Conservation (phyloP, 2,329 filamentous ascomycete genomes). For the Scolecobasidium constrictum region DNA sequence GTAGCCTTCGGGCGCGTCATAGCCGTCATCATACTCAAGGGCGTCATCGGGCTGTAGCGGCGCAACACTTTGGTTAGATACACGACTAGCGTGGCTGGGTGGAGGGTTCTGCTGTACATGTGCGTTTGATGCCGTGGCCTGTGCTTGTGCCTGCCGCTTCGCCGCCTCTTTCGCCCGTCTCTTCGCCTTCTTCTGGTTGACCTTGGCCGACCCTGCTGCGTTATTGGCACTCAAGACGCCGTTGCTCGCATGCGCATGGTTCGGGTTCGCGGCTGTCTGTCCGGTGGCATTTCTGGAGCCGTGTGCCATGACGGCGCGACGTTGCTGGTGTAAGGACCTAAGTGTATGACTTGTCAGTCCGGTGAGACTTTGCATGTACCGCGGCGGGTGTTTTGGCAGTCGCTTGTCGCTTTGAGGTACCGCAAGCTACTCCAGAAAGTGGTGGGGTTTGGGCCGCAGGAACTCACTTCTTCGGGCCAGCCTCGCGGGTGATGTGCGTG, state of each 20-base stretch:
- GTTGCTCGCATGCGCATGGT: conserved; percentile 24
- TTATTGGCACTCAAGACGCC: conserved; percentile 19
- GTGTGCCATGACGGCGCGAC: conserved; percentile 21
- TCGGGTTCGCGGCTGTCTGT: conserved; percentile 13
- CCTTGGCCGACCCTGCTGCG: conserved; percentile 18
- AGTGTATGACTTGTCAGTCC: too few relatives aligned
- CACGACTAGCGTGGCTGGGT: conserved; percentile 6
- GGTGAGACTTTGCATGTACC: too few relatives aligned
- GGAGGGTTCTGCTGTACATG: conserved; percentile 19
- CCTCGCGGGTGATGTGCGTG: too few relatives aligned
- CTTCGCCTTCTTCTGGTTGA: conserved; percentile 95
- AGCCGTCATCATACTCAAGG: conserved; percentile 4
- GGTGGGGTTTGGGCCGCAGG: background rate
- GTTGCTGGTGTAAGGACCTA: background rate
- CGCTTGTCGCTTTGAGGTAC: too few relatives aligned
- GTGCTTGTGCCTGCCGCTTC: conserved; percentile 36
- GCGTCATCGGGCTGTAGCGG: background rate
- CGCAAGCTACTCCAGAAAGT: background rate
- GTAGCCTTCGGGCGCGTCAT: conserved; percentile 7
- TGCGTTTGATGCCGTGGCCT: conserved; percentile 15
- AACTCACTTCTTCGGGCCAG: too few relatives aligned
- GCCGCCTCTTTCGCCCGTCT: conserved; percentile 74
- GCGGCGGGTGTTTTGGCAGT: too few relatives aligned
- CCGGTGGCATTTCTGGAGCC: conserved; percentile 16
- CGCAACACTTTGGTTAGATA: conserved; percentile 1